phyloP scores from a whole-genome alignment of 1,139 yeast genomes.

The Blastobotrys arbuscula region DNA sequence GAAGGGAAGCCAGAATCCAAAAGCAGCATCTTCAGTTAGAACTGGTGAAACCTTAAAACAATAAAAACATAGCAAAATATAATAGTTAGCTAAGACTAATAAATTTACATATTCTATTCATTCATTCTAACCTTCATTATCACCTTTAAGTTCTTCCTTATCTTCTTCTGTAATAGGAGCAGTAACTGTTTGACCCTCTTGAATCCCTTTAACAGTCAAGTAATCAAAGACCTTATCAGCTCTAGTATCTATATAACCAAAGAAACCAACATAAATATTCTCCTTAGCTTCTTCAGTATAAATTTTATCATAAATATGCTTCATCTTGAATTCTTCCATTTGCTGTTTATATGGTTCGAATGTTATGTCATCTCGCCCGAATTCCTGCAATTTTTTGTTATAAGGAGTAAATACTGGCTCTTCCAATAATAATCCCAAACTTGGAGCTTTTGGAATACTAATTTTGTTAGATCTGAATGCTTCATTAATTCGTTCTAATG shows the following conservation, averaged over 20 bases:
- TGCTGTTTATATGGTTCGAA: conserved; percentile 62
- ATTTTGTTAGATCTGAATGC: conserved; percentile 71
- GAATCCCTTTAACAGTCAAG: conserved; percentile 59
- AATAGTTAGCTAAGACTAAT: too few species aligned
- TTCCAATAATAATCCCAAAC: conserved; percentile 83
- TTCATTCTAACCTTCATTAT: conserved; percentile 24
- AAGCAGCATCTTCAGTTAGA: too few species aligned
- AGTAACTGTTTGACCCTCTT: conserved; percentile 24
- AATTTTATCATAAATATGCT: conserved; percentile 84
- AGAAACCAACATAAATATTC: conserved; percentile 83
- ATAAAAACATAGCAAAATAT: too few species aligned
- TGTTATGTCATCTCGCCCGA: conserved; percentile 74
- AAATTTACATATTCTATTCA: too few species aligned
- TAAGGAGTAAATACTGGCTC: conserved; percentile 88
- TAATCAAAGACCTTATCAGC: conserved; percentile 65
- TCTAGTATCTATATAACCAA: conserved; percentile 79
- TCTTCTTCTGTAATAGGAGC: conserved; percentile 26
- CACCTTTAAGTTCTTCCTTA: conserved; percentile 29
- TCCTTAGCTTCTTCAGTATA: conserved; percentile 84
- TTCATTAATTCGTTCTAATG: conserved; percentile 65
- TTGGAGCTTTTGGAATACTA: conserved; percentile 97
- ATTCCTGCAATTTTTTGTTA: conserved; percentile 61
- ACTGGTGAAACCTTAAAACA: too few species aligned
- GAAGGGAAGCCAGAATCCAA: too few species aligned
- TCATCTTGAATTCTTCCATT: conserved; percentile 83